Conservation (phyloP, 1,139 yeast species). For the Sugiyamaella novakii region DNA sequence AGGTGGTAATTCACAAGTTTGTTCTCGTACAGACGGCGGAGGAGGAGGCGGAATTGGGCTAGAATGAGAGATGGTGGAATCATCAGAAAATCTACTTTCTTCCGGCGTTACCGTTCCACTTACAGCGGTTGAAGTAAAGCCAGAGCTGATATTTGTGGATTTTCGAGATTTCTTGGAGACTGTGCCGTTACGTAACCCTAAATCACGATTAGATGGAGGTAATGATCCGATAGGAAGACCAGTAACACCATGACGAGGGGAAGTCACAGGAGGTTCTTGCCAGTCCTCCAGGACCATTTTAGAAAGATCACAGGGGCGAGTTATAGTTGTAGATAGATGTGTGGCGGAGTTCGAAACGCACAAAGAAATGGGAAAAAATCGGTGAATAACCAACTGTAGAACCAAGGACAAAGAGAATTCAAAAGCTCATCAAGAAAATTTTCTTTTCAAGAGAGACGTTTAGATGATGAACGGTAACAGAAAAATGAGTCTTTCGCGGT, state of each 20-base stretch:
- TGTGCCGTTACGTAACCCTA: conserved; percentile 45
- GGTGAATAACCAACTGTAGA: neutral
- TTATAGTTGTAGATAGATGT: neutral
- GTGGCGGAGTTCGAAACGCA: neutral
- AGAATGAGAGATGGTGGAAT: neutral
- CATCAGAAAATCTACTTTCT: conserved; percentile 5
- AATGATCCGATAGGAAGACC: conserved; percentile 67
- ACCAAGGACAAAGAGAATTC: neutral
- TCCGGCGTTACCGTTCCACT: conserved; percentile 17
- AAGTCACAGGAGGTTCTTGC: conserved; percentile 61
- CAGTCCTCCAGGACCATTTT: conserved; percentile 35
- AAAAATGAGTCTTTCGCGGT: no score
- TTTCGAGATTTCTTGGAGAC: conserved; percentile 5
- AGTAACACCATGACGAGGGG: conserved; percentile 56
- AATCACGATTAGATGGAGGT: conserved; percentile 53
- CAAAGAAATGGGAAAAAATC: neutral
- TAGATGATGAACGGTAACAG: no score
- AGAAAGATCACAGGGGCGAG: neutral
- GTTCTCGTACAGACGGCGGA: conserved; percentile 17
- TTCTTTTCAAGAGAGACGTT: neutral
- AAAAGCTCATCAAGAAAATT: neutral
- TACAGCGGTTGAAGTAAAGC: conserved; percentile 7
- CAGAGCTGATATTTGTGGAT: conserved; percentile 4
- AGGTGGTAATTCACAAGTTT: conserved; percentile 18
- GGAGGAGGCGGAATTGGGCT: neutral